Conservation (phyloP, 2,329 filamentous ascomycete species). For the Pezicula rhizophila region DNA sequence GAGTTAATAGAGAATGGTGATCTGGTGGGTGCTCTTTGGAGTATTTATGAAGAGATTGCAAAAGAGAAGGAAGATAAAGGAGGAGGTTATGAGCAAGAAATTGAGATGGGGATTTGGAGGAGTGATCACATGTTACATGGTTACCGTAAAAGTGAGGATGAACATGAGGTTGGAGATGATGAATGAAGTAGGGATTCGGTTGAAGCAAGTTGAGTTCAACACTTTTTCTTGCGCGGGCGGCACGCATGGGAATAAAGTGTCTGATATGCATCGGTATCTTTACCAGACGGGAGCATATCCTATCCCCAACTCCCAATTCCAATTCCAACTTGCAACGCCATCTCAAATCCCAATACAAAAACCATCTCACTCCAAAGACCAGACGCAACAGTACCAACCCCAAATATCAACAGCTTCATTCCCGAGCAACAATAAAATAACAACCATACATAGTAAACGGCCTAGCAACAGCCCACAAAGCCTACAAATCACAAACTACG, state of each 20-base stretch:
- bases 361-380: too few species aligned
- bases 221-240: slow-evolving; percentile 36
- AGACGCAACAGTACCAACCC: background rate
- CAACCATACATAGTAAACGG: slow-evolving; percentile 26
- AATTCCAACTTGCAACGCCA: too few species aligned
- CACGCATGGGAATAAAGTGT: slow-evolving; percentile 32
- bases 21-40: slow-evolving; percentile 32
- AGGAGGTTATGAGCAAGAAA: slow-evolving; percentile 23
- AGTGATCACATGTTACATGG: slow-evolving; percentile 39
- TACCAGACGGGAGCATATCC: slow-evolving; percentile 20
- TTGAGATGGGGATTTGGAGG: slow-evolving; percentile 33
- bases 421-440: slow-evolving; percentile 28
- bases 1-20: slow-evolving; percentile 29
- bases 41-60: slow-evolving; percentile 29
- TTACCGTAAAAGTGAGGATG: too few species aligned
- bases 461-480: slow-evolving; percentile 28
- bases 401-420: slow-evolving; percentile 11
- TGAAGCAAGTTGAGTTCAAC: slow-evolving; percentile 42
- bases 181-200: slow-evolving; percentile 8
- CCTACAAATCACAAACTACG: slow-evolving; percentile 24
- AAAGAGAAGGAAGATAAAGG: slow-evolving; percentile 4
- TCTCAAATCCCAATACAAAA: too few species aligned
- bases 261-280: slow-evolving; percentile 35
- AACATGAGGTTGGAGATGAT: too few species aligned
- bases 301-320: too few species aligned